Evolutionary conservation across 768 basidiomycete genomes (phyloP).

Genomic region (Kwoniella dejecticola): DNA sequence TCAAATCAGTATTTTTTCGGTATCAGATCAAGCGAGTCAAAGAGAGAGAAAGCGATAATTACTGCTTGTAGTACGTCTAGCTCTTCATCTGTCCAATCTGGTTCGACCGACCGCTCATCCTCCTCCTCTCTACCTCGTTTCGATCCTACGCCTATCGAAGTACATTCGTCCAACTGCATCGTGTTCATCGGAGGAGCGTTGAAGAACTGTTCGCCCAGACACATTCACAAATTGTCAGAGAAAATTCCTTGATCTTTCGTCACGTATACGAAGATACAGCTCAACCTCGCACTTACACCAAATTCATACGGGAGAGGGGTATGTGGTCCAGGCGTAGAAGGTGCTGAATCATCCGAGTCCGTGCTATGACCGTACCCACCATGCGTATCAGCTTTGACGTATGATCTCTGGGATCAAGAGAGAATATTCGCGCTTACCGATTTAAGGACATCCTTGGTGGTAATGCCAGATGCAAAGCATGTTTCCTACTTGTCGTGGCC

Average conservation of each 20-base stretch:
- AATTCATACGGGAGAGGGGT: constrained; percentile 41
- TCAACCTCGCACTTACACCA: constrained; percentile 2
- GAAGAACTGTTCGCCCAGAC: no score
- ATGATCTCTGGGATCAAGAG: no score
- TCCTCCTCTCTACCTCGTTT: constrained; percentile 38
- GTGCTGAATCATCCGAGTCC: constrained; percentile 26
- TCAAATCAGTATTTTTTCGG: not conserved
- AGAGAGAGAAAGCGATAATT: not conserved
- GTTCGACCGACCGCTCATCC: constrained; percentile 17
- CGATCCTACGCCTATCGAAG: constrained; percentile 11
- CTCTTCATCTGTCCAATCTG: constrained; percentile 41
- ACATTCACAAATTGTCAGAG: no score
- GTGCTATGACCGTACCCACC: no score
- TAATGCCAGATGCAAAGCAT: constrained; percentile 24
- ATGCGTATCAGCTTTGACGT: no score
- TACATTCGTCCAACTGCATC: constrained; percentile 11
- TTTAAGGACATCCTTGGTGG: constrained; percentile 22
- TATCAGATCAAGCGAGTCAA: not conserved
- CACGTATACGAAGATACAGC: not conserved
- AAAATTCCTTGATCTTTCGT: no score
- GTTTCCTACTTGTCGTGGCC: constrained; percentile 9
- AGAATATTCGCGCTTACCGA: constrained; percentile 19
- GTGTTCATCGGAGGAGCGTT: not conserved
- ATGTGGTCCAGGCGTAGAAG: constrained; percentile 35
- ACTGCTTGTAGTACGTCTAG: constrained; percentile 31